Base-by-base conservation (phyloP, 257 asterid genomes). In the Primulina tabacum region DNA sequence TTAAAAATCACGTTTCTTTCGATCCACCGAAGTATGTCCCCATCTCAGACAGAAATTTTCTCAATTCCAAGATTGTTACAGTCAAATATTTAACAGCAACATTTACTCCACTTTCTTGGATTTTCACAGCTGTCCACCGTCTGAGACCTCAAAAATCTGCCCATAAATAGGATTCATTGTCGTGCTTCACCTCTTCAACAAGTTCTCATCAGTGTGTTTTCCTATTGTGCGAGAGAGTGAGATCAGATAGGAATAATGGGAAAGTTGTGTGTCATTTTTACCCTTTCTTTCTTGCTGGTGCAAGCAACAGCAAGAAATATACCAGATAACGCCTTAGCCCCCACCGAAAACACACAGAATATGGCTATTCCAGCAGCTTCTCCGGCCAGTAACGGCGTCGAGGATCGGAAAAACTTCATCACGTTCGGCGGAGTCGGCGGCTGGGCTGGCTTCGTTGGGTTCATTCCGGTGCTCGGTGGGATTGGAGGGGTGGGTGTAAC, bases 371-470 rank as follows among this genome's bases (percentile, higher is more conserved):
- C 61, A 1, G 84, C 87, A 4, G 72, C 72, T 4, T 83, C 68
- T 0, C 81, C 84, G 7, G 68, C 55, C 1, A 72, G 74, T 2
- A 71, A 33, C 16, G 81, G 77, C 12, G 73, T 81, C 0, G 77
- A 33, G 47, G 96, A 87, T 57, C 65, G 85, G 85, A 89, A 89
- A 73, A 85, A 87, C 74, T 84, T 89, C 65, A 80, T 87, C n/a
- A 37, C 82, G 0, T 83, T 76, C 40, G 91, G 91, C 2, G 93
- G 92, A 14, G 11, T 83, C 2, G 96, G 94, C 20, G 87, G 84
- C 43, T 81, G 84, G 83, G 86, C 16, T 2, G 47, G 47, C 47
- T 1, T 38, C 4, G 47, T 38, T 1, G 47, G 47, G 47, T 38
- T 38, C 47, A 8, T 38, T 38, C 47, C 47, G 4, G 47, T 38